Evolutionary conservation across 108 stramenopile genomes (phyloP), one percentile per base, ranked within the genome.

Genomic region (Chaetoceros muelleri): DNA sequence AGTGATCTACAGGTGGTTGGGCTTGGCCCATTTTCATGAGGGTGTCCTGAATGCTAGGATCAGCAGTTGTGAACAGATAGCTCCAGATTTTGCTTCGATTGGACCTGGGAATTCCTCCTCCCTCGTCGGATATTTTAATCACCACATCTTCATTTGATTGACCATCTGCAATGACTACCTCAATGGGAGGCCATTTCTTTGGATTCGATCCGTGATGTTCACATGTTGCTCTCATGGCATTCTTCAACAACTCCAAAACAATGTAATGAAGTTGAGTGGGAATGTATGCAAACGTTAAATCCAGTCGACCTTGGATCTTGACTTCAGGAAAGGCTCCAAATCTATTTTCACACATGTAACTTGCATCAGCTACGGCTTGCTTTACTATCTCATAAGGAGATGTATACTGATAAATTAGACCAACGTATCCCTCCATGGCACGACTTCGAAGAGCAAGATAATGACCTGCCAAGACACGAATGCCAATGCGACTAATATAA

Each of bases 261-360:
- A 99, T 97, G 74, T 98, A 98, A 67, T 95, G 81, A 44, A 91
- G 60, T 69, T 94, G 87, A 10, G 86, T 84, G 16, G 90, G 87
- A 47, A 93, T 92, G 59, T 95, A 97, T 8, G 92, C 83, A 64
- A 99, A 99, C 46, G 93, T 87, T 71, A 96, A 72, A 65, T 98
- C 95, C 50, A 93, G 66, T 47, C 93, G 60, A 26, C 97, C 97
- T 45, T 81, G 86, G 59, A 99, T 88, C 34, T 91, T 87, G 10
- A 98, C 99, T 53, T 97, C 95, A n/a, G 99, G 99, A 8, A 96
- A 97, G 60, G 97, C 97, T 8, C 97, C 97, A 64, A 96, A 96
- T 73, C 90, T 93, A 21, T 97, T 76, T 49, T 83, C 87, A 74
- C 97, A 98, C 92, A 98, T 97, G 64, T 86, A 95, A 30, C 81